Percentiles rank a stretch among this genome's conserved stretches.
Conservation (phyloP, 257 asterid genomes). For the Penstemon eatonii region DNA sequence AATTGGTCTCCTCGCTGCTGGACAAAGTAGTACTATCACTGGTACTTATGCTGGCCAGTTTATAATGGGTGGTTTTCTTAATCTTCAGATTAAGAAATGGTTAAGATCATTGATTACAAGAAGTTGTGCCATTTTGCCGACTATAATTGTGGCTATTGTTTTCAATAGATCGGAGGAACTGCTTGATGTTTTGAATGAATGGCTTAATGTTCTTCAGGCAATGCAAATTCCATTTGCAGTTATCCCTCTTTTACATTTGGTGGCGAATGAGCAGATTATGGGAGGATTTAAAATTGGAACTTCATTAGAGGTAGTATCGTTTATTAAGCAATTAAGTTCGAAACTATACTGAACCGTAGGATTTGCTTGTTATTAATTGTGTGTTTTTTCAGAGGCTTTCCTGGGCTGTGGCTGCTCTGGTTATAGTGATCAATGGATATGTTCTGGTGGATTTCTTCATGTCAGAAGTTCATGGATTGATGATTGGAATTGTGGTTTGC, state of each 20-base stretch:
- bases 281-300: slow-evolving; percentile 66
- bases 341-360: too few species aligned
- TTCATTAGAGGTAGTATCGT: slow-evolving; percentile 46
- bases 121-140: slow-evolving; percentile 69
- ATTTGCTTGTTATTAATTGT: not conserved
- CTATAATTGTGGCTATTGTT: slow-evolving; percentile 55
- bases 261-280: slow-evolving; percentile 58
- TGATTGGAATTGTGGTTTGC: slow-evolving; percentile 42
- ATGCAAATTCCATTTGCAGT: slow-evolving; percentile 77
- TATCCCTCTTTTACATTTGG: slow-evolving; percentile 67
- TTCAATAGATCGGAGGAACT: slow-evolving; percentile 64
- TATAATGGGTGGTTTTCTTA: slow-evolving; percentile 74
- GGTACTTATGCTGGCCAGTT: slow-evolving; percentile 87
- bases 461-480: slow-evolving; percentile 55
- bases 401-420: slow-evolving; percentile 65
- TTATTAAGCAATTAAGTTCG: too few species aligned
- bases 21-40: slow-evolving; percentile 76
- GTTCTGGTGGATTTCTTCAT: slow-evolving; percentile 63
- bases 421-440: slow-evolving; percentile 64
- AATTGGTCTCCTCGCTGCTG: slow-evolving; percentile 73
- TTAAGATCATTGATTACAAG: slow-evolving; percentile 67
- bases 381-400: slow-evolving; percentile 47
- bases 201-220: slow-evolving; percentile 77
- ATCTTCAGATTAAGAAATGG: slow-evolving; percentile 67
- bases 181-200: slow-evolving; percentile 64